A percentile compares a stretch with the other conserved stretches of the same genome.
Evolutionary conservation across 768 basidiomycete species (phyloP).

Genomic region (Rhodocollybia butyracea): DNA sequence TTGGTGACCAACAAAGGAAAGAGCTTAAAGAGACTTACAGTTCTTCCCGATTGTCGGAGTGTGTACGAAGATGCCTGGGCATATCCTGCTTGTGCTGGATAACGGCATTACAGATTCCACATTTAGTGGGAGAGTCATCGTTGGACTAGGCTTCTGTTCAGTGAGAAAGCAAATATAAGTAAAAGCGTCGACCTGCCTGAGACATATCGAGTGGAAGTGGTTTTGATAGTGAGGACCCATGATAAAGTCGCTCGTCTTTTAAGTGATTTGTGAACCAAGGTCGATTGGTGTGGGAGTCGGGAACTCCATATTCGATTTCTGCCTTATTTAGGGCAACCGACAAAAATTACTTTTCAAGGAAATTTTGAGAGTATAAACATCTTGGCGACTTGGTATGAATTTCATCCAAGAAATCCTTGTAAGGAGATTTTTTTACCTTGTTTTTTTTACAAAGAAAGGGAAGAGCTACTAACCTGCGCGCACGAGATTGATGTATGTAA

Average conservation of each 20-base stretch:
- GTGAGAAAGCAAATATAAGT: not conserved
- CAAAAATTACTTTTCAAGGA: conserved; percentile 6
- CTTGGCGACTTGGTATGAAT: not conserved
- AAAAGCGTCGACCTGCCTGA: not conserved
- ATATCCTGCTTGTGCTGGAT: conserved; percentile 1
- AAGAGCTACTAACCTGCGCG: not conserved
- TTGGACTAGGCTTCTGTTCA: not conserved
- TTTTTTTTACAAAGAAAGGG: not conserved
- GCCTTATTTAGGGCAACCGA: not conserved
- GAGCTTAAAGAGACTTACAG: not conserved
- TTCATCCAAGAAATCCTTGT: not conserved
- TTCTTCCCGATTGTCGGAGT: not conserved
- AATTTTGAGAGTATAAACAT: not conserved
- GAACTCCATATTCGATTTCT: not conserved
- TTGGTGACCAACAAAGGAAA: not conserved
- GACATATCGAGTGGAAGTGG: not conserved
- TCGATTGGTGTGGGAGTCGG: conserved; percentile 3
- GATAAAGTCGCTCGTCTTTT: not conserved
- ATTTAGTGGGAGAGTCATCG: not conserved
- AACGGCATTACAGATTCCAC: not conserved
- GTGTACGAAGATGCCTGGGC: conserved; percentile 1
- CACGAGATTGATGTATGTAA: no score
- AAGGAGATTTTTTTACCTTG: not conserved
- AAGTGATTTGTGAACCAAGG: not conserved
- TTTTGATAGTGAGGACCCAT: not conserved